Evolutionary conservation across 768 basidiomycete genomes (phyloP).

Genomic region (Pleurotus sapidus): DNA sequence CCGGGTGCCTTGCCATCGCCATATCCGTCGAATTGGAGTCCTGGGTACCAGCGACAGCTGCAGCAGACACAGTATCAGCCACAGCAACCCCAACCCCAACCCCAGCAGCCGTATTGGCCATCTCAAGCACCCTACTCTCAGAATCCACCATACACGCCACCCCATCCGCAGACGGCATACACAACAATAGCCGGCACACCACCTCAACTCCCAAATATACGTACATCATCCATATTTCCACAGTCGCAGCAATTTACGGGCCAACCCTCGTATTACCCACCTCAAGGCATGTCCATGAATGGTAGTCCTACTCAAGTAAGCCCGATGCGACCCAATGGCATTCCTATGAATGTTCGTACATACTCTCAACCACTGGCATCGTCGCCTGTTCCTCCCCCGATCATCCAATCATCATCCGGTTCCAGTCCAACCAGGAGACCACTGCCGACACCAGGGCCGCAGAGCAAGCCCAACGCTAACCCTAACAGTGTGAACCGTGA

Average conservation of each 20-base stretch:
- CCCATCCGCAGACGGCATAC: constrained; percentile 2
- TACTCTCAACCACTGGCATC: constrained; percentile 1
- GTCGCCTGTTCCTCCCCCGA: not conserved
- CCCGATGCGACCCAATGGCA: not conserved
- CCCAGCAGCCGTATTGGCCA: constrained; percentile 19
- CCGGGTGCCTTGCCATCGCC: not conserved
- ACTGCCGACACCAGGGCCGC: not conserved
- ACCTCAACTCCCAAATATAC: constrained; percentile 7
- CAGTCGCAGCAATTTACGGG: not conserved
- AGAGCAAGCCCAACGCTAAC: not conserved
- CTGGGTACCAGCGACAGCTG: constrained; percentile 12
- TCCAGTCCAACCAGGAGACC: constrained; percentile 4
- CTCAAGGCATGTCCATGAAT: not conserved
- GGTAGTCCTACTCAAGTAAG: not conserved
- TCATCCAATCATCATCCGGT: not conserved
- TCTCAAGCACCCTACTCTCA: constrained; percentile 15
- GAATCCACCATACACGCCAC: constrained; percentile 7
- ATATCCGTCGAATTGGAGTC: constrained; percentile 4
- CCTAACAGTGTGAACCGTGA: not conserved
- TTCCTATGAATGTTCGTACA: not conserved
- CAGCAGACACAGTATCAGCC: constrained; percentile 13
- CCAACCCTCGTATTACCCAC: not conserved
- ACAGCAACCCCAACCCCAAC: constrained; percentile 14
- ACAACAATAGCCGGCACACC: not conserved
- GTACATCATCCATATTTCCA: not conserved